Percentiles rank a stretch among this genome's conserved stretches.
These are phyloP conservation scores for Sanghuangporus sanghuang DNA, from an alignment of 1,284 basidiomycete genomes.

Conservation along the genomic window DNA sequence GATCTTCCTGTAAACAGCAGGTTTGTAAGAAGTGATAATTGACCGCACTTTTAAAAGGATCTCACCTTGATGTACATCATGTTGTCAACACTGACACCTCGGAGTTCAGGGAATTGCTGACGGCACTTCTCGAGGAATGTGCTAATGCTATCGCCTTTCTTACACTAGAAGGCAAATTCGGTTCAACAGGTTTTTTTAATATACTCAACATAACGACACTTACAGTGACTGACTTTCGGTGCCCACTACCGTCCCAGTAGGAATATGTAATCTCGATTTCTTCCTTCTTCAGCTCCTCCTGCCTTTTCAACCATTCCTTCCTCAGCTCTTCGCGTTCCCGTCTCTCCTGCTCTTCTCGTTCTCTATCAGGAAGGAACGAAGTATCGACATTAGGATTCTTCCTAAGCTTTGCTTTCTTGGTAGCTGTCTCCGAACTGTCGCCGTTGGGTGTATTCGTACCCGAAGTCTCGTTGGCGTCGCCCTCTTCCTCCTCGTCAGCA, in stretches of 20 bases:
- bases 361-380: slow-evolving; percentile 95
- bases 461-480: slow-evolving; percentile 18
- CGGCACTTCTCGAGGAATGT: slow-evolving; percentile 91
- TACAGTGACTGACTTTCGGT: slow-evolving; percentile 88
- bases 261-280: slow-evolving; percentile 93
- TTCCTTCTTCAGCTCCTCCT: slow-evolving; percentile 85
- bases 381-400: slow-evolving; percentile 98
- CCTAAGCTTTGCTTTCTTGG: slow-evolving; percentile 75
- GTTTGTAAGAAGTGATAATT: not conserved
- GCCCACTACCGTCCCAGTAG: slow-evolving; percentile 98
- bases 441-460: slow-evolving; percentile 32
- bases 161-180: slow-evolving; percentile 59
- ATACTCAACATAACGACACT: slow-evolving; percentile 29
- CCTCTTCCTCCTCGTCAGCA: slow-evolving; percentile 68
- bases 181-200: not conserved
- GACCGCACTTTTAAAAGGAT: not conserved
- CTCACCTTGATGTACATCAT: slow-evolving; percentile 96
- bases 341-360: slow-evolving; percentile 90
- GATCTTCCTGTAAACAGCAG: slow-evolving; percentile 66
- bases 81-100: slow-evolving; percentile 89
- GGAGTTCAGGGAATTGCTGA: slow-evolving; percentile 87
- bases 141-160: slow-evolving; percentile 94
- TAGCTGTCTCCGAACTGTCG: slow-evolving; percentile 34
- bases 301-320: slow-evolving; percentile 85
- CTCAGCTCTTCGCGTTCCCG: slow-evolving; percentile 84